These are phyloP conservation scores for Thalassiosira pacifica DNA, from an alignment of 352 stramenopile species.

Conservation along the genomic window DNA sequence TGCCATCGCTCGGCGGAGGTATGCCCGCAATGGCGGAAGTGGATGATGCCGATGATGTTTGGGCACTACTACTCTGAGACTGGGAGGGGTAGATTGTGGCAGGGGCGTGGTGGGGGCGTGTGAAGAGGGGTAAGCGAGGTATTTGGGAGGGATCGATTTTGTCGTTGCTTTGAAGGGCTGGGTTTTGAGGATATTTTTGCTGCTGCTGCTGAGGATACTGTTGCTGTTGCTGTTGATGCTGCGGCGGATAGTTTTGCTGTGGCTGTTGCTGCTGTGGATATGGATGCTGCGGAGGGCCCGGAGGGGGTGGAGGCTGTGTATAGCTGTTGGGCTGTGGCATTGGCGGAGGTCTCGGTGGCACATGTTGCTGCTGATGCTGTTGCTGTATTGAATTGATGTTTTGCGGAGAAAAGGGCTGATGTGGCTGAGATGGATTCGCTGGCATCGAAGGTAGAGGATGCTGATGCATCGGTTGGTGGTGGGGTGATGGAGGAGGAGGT, in stretches of 20 bases:
- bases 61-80: constrained; percentile 35
- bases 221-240: constrained; percentile 29
- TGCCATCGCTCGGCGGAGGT: constrained; percentile 64
- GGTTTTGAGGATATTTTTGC: constrained; percentile 6
- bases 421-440: constrained; percentile 10
- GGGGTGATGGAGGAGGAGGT: constrained; percentile 7
- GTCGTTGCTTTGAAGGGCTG: constrained; percentile 37
- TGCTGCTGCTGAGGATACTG: constrained; percentile 14
- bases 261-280: constrained; percentile 41
- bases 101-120: constrained; percentile 49
- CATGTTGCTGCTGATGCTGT: constrained; percentile 15
- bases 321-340: constrained; percentile 14
- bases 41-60: background rate
- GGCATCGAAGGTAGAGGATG: constrained; percentile 5
- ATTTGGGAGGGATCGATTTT: constrained; percentile 69
- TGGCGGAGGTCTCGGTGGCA: background rate
- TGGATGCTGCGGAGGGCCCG: background rate
- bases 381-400: background rate
- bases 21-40: background rate
- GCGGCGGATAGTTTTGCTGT: constrained; percentile 17
- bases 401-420: background rate
- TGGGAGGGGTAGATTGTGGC: constrained; percentile 53
- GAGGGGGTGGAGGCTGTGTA: constrained; percentile 3
- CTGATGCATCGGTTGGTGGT: background rate
- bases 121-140: constrained; percentile 67